phyloP scores from a whole-genome alignment of 2,329 filamentous ascomycete species.

The Colletotrichum higginsianum region DNA sequence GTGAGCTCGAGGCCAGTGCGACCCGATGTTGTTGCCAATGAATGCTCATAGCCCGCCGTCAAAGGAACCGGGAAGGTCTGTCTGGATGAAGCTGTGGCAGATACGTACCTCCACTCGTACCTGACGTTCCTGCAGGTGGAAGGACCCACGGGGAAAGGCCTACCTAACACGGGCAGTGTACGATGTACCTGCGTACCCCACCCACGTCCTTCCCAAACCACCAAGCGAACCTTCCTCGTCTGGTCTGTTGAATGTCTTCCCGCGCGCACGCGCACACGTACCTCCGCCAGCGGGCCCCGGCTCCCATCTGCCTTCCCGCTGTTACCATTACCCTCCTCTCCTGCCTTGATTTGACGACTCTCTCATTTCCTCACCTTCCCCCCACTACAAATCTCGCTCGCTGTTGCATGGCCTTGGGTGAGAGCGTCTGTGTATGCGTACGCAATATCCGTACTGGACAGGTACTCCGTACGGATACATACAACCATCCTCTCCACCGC shows the following conservation, averaged over 20 bases:
- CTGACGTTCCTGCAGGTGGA: neutral
- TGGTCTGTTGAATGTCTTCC: neutral
- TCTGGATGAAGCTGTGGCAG: slow-evolving; percentile 30
- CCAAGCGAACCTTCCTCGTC: neutral
- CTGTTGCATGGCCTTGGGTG: neutral
- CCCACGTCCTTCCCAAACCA: slow-evolving; percentile 5
- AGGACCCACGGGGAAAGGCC: slow-evolving; percentile 8
- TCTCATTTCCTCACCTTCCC: slow-evolving; percentile 10
- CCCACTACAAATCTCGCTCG: slow-evolving; percentile 33
- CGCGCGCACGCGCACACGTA: slow-evolving; percentile 14
- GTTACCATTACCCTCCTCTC: slow-evolving; percentile 7
- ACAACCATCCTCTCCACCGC: neutral
- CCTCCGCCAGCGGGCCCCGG: slow-evolving; percentile 15
- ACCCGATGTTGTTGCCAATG: neutral
- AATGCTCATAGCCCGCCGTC: neutral
- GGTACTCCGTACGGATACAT: no score
- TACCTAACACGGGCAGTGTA: neutral
- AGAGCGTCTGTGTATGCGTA: no score
- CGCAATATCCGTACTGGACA: no score
- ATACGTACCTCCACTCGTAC: slow-evolving; percentile 2
- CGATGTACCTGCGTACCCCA: no score
- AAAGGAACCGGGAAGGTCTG: slow-evolving; percentile 24
- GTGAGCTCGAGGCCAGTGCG: slow-evolving; percentile 4
- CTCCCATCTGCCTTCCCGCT: slow-evolving; percentile 5
- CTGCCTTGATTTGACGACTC: slow-evolving; percentile 30